Evolutionary conservation across 139 green algal species (phyloP).

Genomic region (Chlamydomonas schloesseri): DNA sequence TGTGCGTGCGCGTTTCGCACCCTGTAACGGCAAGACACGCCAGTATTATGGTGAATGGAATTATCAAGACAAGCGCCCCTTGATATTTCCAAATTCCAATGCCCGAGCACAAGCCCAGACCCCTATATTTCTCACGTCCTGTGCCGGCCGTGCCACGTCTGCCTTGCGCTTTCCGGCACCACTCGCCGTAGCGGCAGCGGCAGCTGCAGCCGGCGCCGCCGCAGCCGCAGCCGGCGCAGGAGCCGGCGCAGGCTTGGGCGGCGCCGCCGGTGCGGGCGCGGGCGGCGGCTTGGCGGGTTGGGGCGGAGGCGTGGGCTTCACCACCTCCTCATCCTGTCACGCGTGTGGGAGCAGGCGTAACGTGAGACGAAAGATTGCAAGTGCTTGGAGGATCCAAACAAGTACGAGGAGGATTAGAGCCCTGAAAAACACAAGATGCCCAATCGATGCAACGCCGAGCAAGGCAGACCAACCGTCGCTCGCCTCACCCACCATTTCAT

Average conservation of each 20-base stretch:
- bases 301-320: not conserved
- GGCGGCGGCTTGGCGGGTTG: not conserved
- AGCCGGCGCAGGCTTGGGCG: not conserved
- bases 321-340: not conserved
- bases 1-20: not conserved
- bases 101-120: too few species aligned
- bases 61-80: too few species aligned
- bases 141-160: not conserved
- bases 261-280: not conserved
- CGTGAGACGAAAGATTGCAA: too few species aligned
- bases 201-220: not conserved
- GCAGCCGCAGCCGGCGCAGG: not conserved
- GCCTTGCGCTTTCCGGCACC: not conserved
- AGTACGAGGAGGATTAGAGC: too few species aligned
- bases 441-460: too few species aligned
- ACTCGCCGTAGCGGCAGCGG: not conserved
- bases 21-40: not conserved
- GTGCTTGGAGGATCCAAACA: too few species aligned
- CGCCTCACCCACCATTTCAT: not conserved
- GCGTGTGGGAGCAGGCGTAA: too few species aligned
- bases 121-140: slow-evolving; percentile 16
- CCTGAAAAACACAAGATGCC: too few species aligned
- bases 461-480: not conserved
- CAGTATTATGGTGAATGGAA: too few species aligned
- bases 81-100: too few species aligned